phyloP scores from a whole-genome alignment of 1,139 yeast species.

The Chernovozyma aurita region DNA sequence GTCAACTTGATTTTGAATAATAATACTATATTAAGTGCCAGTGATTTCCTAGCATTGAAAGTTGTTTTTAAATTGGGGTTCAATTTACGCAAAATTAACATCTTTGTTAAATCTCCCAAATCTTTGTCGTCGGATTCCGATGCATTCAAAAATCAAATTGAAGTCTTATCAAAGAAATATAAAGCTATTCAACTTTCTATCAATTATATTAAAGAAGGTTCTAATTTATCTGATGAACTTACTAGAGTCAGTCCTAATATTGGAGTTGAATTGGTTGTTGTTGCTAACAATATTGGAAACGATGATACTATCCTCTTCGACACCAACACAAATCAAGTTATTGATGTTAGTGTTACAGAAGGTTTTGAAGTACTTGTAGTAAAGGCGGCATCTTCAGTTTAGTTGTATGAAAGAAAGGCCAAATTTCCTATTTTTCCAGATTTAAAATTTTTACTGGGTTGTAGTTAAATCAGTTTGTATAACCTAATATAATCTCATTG shows the following conservation, averaged over 20 bases:
- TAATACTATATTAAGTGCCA: slow-evolving; percentile 29
- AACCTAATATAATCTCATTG: no score
- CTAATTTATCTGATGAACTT: slow-evolving; percentile 12
- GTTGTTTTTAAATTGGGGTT: slow-evolving; percentile 19
- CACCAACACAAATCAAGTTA: slow-evolving; percentile 13
- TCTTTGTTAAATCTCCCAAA: slow-evolving; percentile 17
- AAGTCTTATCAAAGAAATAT: slow-evolving; percentile 13
- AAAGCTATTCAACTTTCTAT: slow-evolving; percentile 12
- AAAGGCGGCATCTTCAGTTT: slow-evolving; percentile 14
- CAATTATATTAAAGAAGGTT: slow-evolving; percentile 15
- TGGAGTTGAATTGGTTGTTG: slow-evolving; percentile 20
- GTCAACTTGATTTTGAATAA: slow-evolving; percentile 26
- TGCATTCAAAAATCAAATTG: slow-evolving; percentile 21
- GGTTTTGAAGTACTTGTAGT: slow-evolving; percentile 23
- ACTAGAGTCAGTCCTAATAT: slow-evolving; percentile 10
- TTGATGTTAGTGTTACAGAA: slow-evolving; percentile 18
- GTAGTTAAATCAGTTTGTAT: no score
- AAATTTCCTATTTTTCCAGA: no score
- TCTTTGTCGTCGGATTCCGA: slow-evolving; percentile 9
- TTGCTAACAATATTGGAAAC: slow-evolving; percentile 19
- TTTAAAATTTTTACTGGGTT: no score
- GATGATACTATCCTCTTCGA: slow-evolving; percentile 12
- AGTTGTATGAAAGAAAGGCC: no score
- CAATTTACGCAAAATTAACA: slow-evolving; percentile 14
- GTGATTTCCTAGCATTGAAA: slow-evolving; percentile 30